These are phyloP conservation scores for Didymella pomorum DNA, from an alignment of 2,329 filamentous ascomycete species.

Conservation along the genomic window DNA sequence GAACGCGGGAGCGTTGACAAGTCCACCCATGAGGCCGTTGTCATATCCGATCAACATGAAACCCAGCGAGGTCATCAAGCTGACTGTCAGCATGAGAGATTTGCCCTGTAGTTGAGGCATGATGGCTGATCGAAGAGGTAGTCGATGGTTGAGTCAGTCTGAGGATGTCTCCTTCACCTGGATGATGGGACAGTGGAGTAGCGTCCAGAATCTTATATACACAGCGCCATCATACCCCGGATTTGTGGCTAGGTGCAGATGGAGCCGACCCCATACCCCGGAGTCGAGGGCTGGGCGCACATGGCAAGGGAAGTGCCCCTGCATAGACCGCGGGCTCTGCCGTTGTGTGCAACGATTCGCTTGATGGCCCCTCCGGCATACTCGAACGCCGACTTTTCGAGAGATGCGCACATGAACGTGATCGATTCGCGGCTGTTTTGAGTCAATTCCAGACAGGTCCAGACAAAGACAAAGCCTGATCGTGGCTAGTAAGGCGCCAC, in stretches of 20 bases:
- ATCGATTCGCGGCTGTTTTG: constrained; percentile 2
- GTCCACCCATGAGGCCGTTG: constrained; percentile 70
- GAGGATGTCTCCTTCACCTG: constrained; percentile 1
- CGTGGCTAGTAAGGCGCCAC: constrained; percentile 13
- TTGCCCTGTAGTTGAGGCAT: constrained; percentile 30
- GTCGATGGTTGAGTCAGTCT: background rate
- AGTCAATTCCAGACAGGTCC: background rate
- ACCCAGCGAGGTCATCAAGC: constrained; percentile 28
- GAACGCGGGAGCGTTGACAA: constrained; percentile 73
- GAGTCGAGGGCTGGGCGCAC: constrained; percentile 6
- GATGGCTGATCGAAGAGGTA: background rate
- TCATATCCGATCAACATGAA: constrained; percentile 63
- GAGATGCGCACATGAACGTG: background rate
- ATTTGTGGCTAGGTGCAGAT: constrained; percentile 13
- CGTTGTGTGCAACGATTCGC: background rate
- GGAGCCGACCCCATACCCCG: constrained; percentile 14
- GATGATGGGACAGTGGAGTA: background rate
- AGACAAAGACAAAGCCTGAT: constrained; percentile 5
- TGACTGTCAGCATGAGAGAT: constrained; percentile 30
- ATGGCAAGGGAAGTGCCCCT: constrained; percentile 4
- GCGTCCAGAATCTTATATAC: constrained; percentile 3
- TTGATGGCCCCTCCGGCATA: background rate
- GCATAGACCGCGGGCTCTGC: constrained; percentile 17
- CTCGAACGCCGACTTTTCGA: constrained; percentile 1
- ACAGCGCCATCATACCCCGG: constrained; percentile 5